Conservation (phyloP, 1,284 basidiomycete species). For the Moniliella sp. region DNA sequence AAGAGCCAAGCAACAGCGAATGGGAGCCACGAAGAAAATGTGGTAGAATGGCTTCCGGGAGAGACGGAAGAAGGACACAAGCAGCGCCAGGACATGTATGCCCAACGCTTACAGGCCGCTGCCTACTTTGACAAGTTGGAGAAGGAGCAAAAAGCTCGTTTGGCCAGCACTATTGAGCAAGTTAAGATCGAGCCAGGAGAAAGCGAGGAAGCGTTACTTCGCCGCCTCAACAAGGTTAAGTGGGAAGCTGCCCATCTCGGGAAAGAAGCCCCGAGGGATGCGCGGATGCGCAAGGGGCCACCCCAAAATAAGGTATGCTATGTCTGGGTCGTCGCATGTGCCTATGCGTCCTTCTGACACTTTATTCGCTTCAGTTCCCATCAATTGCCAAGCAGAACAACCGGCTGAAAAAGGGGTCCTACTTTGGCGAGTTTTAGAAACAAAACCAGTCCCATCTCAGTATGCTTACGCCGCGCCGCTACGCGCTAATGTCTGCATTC, state of each 20-base stretch:
- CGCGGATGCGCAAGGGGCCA: constrained; percentile 11
- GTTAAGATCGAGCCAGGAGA: constrained; percentile 10
- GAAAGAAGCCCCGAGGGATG: constrained; percentile 14
- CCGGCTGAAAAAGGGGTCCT: background rate
- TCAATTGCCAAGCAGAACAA: too few relatives aligned
- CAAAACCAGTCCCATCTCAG: too few relatives aligned
- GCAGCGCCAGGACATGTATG: constrained; percentile 8
- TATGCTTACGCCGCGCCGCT: too few relatives aligned
- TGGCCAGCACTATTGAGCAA: too few relatives aligned
- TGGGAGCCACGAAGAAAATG: too few relatives aligned
- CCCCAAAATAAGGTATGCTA: too few relatives aligned
- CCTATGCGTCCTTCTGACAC: too few relatives aligned
- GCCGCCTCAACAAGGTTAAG: constrained; percentile 17
- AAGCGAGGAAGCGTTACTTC: constrained; percentile 15
- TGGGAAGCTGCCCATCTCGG: constrained; percentile 14
- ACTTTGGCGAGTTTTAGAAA: background rate
- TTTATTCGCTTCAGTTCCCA: too few relatives aligned
- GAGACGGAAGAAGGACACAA: constrained; percentile 11
- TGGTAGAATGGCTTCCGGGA: constrained; percentile 4
- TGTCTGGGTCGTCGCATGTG: too few relatives aligned
- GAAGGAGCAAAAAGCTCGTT: background rate
- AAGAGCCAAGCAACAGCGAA: constrained; percentile 10
- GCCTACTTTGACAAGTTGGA: constrained; percentile 1
- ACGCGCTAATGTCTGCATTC: too few relatives aligned
- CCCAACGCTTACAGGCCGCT: background rate